Conservation (phyloP, 257 asterid genomes). For the Salvia splendens region DNA sequence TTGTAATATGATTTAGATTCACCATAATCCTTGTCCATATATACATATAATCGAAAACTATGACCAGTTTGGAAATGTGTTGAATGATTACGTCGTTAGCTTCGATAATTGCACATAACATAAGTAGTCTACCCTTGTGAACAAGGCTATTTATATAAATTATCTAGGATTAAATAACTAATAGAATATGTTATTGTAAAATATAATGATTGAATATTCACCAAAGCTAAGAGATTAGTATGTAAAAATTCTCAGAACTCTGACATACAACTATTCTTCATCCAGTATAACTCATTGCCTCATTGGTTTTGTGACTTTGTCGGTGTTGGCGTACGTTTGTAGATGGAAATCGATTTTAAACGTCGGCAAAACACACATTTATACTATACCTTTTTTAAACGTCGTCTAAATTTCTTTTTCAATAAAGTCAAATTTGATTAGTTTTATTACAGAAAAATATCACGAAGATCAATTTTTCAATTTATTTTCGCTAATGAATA, state of each 20-base stretch:
- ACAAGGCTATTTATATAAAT: not conserved
- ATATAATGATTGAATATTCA: not conserved
- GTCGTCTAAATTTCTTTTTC: no score
- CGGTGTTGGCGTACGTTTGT: not conserved
- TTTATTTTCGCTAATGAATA: no score
- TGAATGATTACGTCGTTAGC: constrained; percentile 4
- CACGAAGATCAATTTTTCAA: no score
- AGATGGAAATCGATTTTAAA: not conserved
- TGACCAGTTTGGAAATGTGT: no score
- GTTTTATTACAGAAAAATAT: no score
- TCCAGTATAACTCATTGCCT: not conserved
- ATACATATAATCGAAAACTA: no score
- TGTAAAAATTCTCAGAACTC: not conserved
- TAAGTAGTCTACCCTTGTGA: constrained; percentile 31
- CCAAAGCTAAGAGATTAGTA: not conserved
- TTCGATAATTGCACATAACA: constrained; percentile 23
- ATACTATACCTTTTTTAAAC: no score
- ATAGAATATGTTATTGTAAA: constrained; percentile 7
- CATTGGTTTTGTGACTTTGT: not conserved
- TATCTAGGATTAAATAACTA: constrained; percentile 17
- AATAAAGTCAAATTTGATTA: no score
- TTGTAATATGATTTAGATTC: no score
- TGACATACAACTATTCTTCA: constrained; percentile 18
- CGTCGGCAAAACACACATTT: not conserved
- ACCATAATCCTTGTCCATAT: no score